These are phyloP conservation scores for Apostasia ramifera DNA, from an alignment of 106 monocot genomes.

Conservation along the genomic window DNA sequence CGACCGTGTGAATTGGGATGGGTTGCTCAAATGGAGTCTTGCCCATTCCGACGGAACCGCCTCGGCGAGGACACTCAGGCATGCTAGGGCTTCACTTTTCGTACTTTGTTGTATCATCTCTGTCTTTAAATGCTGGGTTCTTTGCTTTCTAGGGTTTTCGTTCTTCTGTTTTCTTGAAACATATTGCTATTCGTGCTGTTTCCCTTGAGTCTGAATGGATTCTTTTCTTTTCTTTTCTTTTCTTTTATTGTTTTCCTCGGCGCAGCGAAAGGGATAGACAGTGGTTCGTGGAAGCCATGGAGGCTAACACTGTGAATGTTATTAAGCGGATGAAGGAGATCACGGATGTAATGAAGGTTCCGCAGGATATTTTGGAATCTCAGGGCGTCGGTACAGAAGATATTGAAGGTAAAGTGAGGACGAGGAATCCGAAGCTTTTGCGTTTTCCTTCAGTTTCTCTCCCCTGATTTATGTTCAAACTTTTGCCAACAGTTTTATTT, in stretches of 20 bases:
- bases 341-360: constrained; percentile 74
- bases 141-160: not conserved
- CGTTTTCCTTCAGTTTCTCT: no score
- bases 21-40: constrained; percentile 93
- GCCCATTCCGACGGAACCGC: constrained; percentile 60
- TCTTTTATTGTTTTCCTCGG: not conserved
- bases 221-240: no score
- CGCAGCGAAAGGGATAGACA: constrained; percentile 70
- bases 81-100: not conserved
- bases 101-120: not conserved
- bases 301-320: constrained; percentile 67
- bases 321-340: constrained; percentile 97
- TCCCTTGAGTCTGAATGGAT: not conserved
- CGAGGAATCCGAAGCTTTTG: no score
- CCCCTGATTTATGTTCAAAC: no score
- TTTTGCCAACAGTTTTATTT: no score
- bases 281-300: constrained; percentile 99
- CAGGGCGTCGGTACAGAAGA: constrained; percentile 68
- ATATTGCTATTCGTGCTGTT: not conserved
- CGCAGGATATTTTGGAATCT: constrained; percentile 63
- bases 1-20: constrained; percentile 69
- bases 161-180: no score
- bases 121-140: not conserved
- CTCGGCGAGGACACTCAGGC: constrained; percentile 60
- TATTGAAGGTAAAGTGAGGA: constrained; percentile 53